A percentile compares a stretch with the other conserved stretches of the same genome.
phyloP scores from a whole-genome alignment of 192 early-diverging fungal genomes.

The Coemansia sp. region DNA sequence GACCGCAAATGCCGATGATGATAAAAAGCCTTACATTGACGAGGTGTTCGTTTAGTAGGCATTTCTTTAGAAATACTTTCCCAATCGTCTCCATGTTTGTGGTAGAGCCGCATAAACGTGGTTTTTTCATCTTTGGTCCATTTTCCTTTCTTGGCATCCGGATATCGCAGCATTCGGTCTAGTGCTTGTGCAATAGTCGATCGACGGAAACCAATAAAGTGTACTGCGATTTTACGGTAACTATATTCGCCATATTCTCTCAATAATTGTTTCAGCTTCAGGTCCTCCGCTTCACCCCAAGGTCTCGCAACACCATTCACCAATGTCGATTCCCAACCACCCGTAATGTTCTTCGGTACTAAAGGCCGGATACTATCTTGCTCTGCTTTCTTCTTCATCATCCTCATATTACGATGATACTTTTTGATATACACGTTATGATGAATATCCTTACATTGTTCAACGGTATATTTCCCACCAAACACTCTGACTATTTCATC shows the following conservation, averaged over 20 bases:
- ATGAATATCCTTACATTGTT: not conserved
- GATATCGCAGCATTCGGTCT: not conserved
- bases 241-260: conserved; percentile 6
- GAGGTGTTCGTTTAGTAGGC: conserved; percentile 19
- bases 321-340: too few relatives aligned
- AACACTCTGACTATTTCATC: not conserved
- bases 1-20: not conserved
- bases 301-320: not conserved
- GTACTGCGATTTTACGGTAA: not conserved
- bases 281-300: conserved; percentile 2
- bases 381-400: not conserved
- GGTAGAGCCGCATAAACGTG: conserved; percentile 15
- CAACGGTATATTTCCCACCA: not conserved
- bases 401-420: too few relatives aligned
- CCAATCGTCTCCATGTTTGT: conserved; percentile 23
- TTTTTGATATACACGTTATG: not conserved
- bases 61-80: conserved; percentile 9
- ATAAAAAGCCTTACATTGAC: conserved; percentile 11
- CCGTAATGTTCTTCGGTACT: too few relatives aligned
- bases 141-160: not conserved
- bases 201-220: conserved; percentile 9
- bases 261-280: conserved; percentile 13
- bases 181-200: conserved; percentile 7
- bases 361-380: not conserved
- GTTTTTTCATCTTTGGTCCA: conserved; percentile 23